Percentiles rank a stretch among this genome's conserved stretches.
Evolutionary conservation across 2,329 filamentous ascomycete genomes (phyloP).

Genomic region (Ophiostoma triangulosporum): DNA sequence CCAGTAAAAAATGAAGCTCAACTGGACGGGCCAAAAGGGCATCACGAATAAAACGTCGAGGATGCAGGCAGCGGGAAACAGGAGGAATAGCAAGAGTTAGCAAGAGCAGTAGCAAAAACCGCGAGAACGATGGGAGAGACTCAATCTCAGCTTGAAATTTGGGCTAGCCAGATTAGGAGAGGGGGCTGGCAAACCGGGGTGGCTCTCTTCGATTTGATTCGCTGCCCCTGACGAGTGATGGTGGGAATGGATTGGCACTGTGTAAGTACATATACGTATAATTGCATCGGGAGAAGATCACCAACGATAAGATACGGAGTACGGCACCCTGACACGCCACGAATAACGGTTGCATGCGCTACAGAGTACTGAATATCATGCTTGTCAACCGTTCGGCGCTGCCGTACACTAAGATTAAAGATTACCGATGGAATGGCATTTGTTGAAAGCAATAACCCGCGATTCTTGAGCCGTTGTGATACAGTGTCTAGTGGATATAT

Average conservation of each 20-base stretch:
- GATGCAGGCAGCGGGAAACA: not conserved
- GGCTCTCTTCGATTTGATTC: conserved; percentile 8
- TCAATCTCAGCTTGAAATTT: conserved; percentile 1
- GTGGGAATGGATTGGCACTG: not conserved
- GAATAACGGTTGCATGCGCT: no score
- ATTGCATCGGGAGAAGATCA: not conserved
- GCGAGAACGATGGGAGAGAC: no score
- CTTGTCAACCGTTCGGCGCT: no score
- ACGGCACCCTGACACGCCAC: no score
- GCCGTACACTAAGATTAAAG: no score
- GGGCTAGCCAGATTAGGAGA: conserved; percentile 11
- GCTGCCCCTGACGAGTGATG: conserved; percentile 8
- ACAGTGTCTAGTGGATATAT: no score
- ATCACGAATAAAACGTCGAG: conserved; percentile 7
- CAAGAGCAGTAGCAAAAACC: conserved; percentile 8
- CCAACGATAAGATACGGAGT: no score
- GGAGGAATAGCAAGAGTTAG: conserved; percentile 4
- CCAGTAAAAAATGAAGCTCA: not conserved
- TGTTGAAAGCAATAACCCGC: no score
- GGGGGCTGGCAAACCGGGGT: conserved; percentile 5
- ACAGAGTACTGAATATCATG: no score
- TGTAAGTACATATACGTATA: no score
- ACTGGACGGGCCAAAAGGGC: conserved; percentile 1
- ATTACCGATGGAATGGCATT: no score
- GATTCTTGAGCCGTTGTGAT: no score